Base-by-base conservation (phyloP, 495 filamentous ascomycete species). In the Cercophora newfieldiana region DNA sequence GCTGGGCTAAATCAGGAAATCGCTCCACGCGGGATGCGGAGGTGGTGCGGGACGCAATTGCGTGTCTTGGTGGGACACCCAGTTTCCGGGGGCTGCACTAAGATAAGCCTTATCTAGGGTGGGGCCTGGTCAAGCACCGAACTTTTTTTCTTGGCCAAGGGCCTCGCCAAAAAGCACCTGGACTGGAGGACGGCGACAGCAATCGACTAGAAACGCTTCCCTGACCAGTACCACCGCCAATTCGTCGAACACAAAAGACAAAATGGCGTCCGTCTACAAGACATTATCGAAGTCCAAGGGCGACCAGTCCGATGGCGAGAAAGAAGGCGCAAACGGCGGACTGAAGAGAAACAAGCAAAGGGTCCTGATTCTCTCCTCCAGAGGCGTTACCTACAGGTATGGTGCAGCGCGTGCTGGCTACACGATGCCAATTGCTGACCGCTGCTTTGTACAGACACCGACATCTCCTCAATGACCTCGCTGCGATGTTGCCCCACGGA, bases 241-340 rank as follows among this genome's bases (percentile, higher is more conserved):
- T 21, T 33, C 25, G 28, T 25, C 49, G 33, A 49, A 63, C 10
- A 59, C 19, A 37, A 56, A 30, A 63, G 44, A 59, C 69, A 85
- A 76, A 64, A 99, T 99, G 95, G 91, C 94, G 21, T 84, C 94
- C 22, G 95, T 97, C 53, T 99, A 97, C 84, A 97, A 97, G 76
- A 88, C 93, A 5, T 74, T 99, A 10, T 94, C 93, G 1, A 93
- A 93, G 77, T 82, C 79, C 59, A 78, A 81, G 72, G 85, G 81
- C 74, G 77, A 81, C 19, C 70, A 75, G 72, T 61, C 65, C 49
- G 67, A 71, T 19, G 61, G 7, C 3, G 73, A 79, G 58, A 69
- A 69, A 69, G 83, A 75, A 75, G 68, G 71, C 21, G 69, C 69
- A 24, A 79, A 78, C 65, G 78, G 75, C 63, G 74, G 73, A 28